These are phyloP conservation scores for Calocera cornea DNA, from an alignment of 768 basidiomycete genomes.

Conservation along the genomic window DNA sequence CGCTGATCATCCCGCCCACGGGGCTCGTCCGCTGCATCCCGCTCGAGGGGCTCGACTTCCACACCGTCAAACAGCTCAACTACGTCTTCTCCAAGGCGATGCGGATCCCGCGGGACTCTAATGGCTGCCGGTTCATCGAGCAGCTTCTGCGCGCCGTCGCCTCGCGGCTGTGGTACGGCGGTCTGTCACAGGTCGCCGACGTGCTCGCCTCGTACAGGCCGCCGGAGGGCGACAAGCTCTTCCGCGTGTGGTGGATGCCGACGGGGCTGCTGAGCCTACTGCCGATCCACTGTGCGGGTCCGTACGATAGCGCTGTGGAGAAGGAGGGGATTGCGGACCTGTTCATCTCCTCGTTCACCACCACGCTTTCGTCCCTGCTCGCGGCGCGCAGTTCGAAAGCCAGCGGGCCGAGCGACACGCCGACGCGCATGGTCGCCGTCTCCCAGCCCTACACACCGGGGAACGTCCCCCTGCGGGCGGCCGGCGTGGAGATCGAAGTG, in stretches of 20 bases:
- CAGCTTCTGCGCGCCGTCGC: not conserved
- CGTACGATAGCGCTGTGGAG: not conserved
- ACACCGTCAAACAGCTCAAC: not conserved
- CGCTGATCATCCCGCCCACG: slow-evolving; percentile 9
- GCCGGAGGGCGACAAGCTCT: not conserved
- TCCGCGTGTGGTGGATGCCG: not conserved
- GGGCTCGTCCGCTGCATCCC: not conserved
- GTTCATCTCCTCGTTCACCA: not conserved
- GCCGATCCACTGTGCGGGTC: not conserved
- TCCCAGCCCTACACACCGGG: not conserved
- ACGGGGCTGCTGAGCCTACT: not conserved
- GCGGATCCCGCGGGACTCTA: not conserved
- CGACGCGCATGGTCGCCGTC: not conserved
- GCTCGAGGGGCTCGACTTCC: not conserved
- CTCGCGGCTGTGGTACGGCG: not conserved
- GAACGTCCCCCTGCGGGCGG: not conserved
- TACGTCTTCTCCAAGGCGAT: not conserved
- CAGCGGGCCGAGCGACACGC: not conserved
- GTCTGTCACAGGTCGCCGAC: not conserved
- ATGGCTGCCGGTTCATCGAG: not conserved
- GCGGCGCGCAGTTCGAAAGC: not conserved
- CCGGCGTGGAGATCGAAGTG: not conserved
- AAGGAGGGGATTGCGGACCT: not conserved
- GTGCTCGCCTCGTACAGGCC: not conserved
- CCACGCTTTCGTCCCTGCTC: not conserved